phyloP scores from a whole-genome alignment of 345 rosid genomes.

The Melaleuca quinquenervia region DNA sequence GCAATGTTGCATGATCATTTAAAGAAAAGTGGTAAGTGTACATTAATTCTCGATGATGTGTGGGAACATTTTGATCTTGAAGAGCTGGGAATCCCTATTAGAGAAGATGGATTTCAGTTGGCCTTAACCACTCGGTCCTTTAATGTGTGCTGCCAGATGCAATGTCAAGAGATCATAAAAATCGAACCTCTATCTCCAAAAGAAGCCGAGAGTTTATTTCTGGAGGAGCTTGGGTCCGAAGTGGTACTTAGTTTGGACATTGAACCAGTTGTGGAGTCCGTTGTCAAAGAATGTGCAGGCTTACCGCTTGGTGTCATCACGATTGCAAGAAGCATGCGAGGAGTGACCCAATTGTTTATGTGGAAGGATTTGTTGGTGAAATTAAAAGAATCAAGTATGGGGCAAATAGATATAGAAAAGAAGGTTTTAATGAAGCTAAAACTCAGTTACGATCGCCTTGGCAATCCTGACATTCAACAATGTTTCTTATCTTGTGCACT shows the following conservation, averaged over 20 bases:
- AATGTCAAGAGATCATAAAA: background rate
- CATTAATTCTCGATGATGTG: background rate
- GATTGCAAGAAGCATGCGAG: slow-evolving; percentile 7
- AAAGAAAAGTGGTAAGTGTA: background rate
- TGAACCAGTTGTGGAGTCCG: background rate
- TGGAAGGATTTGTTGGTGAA: slow-evolving; percentile 8
- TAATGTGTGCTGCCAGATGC: accelerated
- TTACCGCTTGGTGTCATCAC: slow-evolving; percentile 5
- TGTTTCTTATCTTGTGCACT: slow-evolving; percentile 20
- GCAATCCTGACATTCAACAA: background rate
- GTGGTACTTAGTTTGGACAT: background rate
- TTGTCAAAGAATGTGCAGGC: slow-evolving; percentile 3
- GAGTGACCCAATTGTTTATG: background rate
- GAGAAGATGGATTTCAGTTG: background rate
- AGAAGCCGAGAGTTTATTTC: background rate
- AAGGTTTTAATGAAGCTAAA: background rate
- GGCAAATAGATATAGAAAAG: background rate
- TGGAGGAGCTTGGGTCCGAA: background rate
- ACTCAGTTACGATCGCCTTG: slow-evolving; percentile 5
- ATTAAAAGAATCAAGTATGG: background rate
- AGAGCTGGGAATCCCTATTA: background rate
- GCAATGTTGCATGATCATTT: background rate
- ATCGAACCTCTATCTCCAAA: background rate
- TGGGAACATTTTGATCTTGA: background rate
- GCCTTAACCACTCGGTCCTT: background rate